These are phyloP conservation scores for Naganishia kalamii DNA, from an alignment of 768 basidiomycete genomes.

Conservation along the genomic window DNA sequence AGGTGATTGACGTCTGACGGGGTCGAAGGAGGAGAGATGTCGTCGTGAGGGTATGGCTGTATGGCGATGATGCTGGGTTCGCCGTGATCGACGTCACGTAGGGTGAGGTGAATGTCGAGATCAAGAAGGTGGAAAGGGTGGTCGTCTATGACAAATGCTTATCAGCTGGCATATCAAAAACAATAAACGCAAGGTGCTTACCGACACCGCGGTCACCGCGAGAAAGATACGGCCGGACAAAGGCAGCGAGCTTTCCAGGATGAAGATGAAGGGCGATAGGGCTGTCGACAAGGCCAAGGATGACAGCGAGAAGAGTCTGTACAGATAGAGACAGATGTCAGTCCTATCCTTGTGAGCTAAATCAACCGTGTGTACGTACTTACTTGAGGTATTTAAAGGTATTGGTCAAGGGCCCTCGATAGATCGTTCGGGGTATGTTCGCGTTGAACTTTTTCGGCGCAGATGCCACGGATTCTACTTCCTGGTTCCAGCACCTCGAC, in stretches of 20 bases:
- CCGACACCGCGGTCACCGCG: constrained; percentile 72
- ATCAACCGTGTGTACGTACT: constrained; percentile 6
- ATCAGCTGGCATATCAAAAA: constrained; percentile 14
- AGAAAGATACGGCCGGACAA: constrained; percentile 62
- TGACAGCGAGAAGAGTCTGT: constrained; percentile 63
- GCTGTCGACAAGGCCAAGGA: constrained; percentile 64
- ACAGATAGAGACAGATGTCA: background rate
- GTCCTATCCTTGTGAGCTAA: background rate
- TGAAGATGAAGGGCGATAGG: constrained; percentile 72
- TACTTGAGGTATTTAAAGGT: constrained; percentile 70
- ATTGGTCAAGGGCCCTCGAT: constrained; percentile 63
- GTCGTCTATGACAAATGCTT: constrained; percentile 31
- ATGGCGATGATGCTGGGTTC: constrained; percentile 41
- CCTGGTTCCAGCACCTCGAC: background rate
- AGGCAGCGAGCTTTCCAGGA: constrained; percentile 72
- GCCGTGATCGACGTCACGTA: constrained; percentile 23
- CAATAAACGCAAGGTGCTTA: constrained; percentile 52
- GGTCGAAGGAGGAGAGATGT: constrained; percentile 58
- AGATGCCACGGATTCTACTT: background rate
- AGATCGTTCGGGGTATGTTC: constrained; percentile 38
- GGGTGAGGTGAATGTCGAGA: constrained; percentile 23
- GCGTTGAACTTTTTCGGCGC: background rate
- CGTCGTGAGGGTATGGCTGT: constrained; percentile 65
- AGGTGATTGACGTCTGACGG: constrained; percentile 68
- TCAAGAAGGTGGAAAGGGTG: constrained; percentile 57